Evolutionary conservation across 31 red algal genomes (phyloP).

Genomic region (Bonnemaisonia californica): DNA sequence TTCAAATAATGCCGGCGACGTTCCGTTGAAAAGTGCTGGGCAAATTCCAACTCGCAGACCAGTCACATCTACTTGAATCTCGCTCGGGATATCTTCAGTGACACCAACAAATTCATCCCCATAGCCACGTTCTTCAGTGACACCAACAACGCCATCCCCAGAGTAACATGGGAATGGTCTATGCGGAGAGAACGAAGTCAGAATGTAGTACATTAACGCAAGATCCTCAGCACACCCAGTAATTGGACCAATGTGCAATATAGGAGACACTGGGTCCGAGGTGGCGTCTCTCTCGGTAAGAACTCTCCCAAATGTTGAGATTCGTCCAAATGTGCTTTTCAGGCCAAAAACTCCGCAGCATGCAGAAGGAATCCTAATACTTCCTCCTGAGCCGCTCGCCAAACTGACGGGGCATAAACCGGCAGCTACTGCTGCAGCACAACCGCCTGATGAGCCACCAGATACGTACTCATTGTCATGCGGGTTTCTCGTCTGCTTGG

Average conservation of each 20-base stretch:
- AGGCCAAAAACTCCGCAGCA: slow-evolving; percentile 79
- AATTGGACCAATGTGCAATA: not conserved
- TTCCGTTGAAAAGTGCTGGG: not conserved
- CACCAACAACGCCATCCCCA: too few species aligned
- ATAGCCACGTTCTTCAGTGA: slow-evolving; percentile 2
- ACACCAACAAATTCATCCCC: not conserved
- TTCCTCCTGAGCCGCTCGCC: slow-evolving; percentile 68
- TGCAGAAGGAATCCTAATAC: slow-evolving; percentile 69
- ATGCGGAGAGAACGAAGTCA: not conserved
- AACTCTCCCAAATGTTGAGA: slow-evolving; percentile 21
- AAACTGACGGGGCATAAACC: slow-evolving; percentile 55
- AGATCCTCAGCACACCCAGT: not conserved
- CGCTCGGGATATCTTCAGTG: not conserved
- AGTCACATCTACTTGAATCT: not conserved
- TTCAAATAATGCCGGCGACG: not conserved
- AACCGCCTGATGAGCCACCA: slow-evolving; percentile 85
- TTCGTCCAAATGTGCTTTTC: slow-evolving; percentile 65
- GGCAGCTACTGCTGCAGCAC: slow-evolving; percentile 74
- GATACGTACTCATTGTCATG: slow-evolving; percentile 17
- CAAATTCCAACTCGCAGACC: slow-evolving; percentile 17
- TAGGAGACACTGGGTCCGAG: not conserved
- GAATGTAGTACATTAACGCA: not conserved
- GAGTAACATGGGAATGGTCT: too few species aligned
- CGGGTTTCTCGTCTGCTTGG: slow-evolving; percentile 39
- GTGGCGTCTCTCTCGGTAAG: not conserved